phyloP scores from a whole-genome alignment of 2,329 filamentous ascomycete species.

The Colletotrichum cordylinicola region DNA sequence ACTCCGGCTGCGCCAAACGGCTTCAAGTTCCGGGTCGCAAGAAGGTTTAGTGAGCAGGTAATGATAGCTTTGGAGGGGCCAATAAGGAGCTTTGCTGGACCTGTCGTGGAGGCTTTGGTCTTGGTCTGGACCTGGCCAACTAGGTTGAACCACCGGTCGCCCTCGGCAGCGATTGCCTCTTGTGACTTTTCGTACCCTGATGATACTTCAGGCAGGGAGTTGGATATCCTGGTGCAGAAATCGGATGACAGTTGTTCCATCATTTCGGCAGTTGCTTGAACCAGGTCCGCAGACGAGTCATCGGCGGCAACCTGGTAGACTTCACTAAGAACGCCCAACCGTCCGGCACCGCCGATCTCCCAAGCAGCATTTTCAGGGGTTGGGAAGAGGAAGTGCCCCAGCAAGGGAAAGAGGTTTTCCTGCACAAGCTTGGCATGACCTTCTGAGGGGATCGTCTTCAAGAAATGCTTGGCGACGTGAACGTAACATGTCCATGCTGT shows the following conservation, averaged over 20 bases:
- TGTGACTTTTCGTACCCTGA: slow-evolving; percentile 79
- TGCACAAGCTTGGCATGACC: slow-evolving; percentile 51
- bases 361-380: slow-evolving; percentile 42
- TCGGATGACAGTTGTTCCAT: slow-evolving; percentile 69
- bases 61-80: slow-evolving; percentile 29
- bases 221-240: slow-evolving; percentile 71
- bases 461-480: slow-evolving; percentile 62
- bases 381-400: slow-evolving; percentile 59
- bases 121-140: slow-evolving; percentile 50
- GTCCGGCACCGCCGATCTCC: slow-evolving; percentile 29
- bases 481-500: slow-evolving; percentile 81
- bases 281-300: slow-evolving; percentile 45
- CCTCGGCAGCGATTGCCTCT: slow-evolving; percentile 68
- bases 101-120: neutral
- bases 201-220: slow-evolving; percentile 82
- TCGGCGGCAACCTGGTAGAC: slow-evolving; percentile 51
- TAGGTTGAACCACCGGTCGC: slow-evolving; percentile 71
- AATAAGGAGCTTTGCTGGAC: slow-evolving; percentile 31
- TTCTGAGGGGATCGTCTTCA: slow-evolving; percentile 48
- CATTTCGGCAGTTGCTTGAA: slow-evolving; percentile 55
- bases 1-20: slow-evolving; percentile 60
- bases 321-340: slow-evolving; percentile 47
- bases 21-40: slow-evolving; percentile 60
- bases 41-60: slow-evolving; percentile 39
- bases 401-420: slow-evolving; percentile 58